Evolutionary conservation across 83 land plant genomes (phyloP).

Genomic region (Picea abies): DNA sequence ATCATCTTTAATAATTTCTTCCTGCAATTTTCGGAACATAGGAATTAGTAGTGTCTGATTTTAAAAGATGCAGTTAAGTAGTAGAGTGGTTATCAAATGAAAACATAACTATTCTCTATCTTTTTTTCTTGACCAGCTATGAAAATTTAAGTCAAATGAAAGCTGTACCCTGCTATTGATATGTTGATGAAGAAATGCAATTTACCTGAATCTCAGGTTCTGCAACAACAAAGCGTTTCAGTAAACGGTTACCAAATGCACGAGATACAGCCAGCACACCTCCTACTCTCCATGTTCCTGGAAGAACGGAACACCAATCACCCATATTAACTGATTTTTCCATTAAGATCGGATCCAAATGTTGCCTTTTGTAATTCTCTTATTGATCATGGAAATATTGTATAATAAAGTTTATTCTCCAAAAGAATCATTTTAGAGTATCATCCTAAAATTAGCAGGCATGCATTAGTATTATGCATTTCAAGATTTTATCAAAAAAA

Average conservation of each 20-base stretch:
- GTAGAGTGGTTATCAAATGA: neutral
- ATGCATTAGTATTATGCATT: neutral
- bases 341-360: no score
- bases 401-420: neutral
- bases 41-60: neutral
- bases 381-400: neutral
- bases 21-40: no score
- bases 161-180: neutral
- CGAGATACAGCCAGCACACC: no score
- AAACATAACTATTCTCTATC: neutral
- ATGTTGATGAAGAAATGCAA: neutral
- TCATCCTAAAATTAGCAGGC: neutral
- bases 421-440: neutral
- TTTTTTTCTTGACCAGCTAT: neutral
- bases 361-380: no score
- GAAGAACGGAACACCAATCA: slow-evolving; percentile 2
- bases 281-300: slow-evolving; percentile 7
- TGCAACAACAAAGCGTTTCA: slow-evolving; percentile 83
- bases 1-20: no score
- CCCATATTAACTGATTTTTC: neutral
- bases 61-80: no score
- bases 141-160: neutral
- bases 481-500: neutral
- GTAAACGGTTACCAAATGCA: slow-evolving; percentile 38
- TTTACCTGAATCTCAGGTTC: slow-evolving; percentile 87